Evolutionary conservation across 2,329 filamentous ascomycete genomes (phyloP).

Genomic region (Albifimbria verrucaria): DNA sequence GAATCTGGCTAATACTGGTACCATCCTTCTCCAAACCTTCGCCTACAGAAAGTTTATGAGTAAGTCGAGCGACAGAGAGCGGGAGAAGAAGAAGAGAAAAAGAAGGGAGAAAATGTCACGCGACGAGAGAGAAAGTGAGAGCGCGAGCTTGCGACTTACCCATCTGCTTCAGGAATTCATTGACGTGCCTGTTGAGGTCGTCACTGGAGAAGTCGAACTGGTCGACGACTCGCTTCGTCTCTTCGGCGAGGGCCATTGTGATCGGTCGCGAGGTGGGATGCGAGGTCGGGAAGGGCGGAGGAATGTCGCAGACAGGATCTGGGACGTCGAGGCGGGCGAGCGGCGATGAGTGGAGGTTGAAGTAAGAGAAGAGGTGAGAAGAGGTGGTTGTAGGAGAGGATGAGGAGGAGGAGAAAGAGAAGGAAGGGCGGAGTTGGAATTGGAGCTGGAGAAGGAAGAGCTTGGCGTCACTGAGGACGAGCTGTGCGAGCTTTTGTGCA

Average conservation of each 20-base stretch:
- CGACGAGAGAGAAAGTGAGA: conserved; percentile 1
- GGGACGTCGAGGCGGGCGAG: conserved; percentile 31
- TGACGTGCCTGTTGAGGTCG: conserved; percentile 74
- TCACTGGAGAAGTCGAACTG: conserved; percentile 82
- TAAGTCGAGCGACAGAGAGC: conserved; percentile 7
- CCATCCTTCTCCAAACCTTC: conserved; percentile 78
- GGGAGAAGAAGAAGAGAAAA: conserved; percentile 3
- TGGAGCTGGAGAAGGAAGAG: conserved; percentile 27
- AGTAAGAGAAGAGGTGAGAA: conserved; percentile 18
- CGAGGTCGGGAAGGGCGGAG: conserved; percentile 50
- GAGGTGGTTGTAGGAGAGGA: conserved; percentile 26
- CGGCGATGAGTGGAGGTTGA: conserved; percentile 20
- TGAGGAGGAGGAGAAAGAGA: conserved; percentile 15
- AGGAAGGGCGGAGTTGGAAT: conserved; percentile 14
- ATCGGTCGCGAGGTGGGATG: conserved; percentile 52
- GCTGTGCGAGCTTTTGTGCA: conserved; percentile 45
- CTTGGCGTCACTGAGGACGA: conserved; percentile 49
- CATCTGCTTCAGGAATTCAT: conserved; percentile 86
- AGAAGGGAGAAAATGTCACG: background rate
- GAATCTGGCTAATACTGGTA: conserved; percentile 89
- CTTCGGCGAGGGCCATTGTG: conserved; percentile 61
- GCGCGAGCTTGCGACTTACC: conserved; percentile 36
- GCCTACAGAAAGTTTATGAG: conserved; percentile 43
- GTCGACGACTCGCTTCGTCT: conserved; percentile 75
- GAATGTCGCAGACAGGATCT: conserved; percentile 52